Base-by-base conservation (phyloP, 805 yeast genomes). In the Zygoascus bituminiphila region DNA sequence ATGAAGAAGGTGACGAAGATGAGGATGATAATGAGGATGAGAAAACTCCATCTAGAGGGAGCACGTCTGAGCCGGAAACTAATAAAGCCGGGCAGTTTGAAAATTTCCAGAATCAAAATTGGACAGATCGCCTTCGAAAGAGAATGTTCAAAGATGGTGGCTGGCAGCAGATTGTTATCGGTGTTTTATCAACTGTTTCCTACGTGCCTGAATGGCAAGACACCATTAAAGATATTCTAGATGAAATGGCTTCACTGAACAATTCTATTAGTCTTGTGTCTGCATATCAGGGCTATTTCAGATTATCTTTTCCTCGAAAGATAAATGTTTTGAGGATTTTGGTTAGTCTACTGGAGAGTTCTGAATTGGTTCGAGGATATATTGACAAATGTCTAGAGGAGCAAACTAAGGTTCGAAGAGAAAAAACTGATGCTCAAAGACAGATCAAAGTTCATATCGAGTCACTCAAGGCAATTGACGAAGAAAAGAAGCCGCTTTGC, bases 61-160 rank as follows among this genome's bases (percentile, higher is more conserved):
- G 1, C 62, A 58, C 12, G 64, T 64, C 59, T 1, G 50, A 52
- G 21, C 59, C 56, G 9, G 22, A 26, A 1, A 46, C 39, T 7
- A 54, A 56, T 42, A 39, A 52, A 19, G 53, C 57, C 14, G 31
- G 42, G 29, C 44, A 49, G 12, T 57, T 50, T 36, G 41, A 50
- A 23, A 39, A 9, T 4, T 58, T 51, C 43, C 57, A 57, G 37
- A 67, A 47, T 20, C 53, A 49, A 33, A 60, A 51, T 12, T 93
- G 98, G 96, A 77, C 80, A 50, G 94, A 84, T 25, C 71, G 94
- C 37, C 70, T 91, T 17, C 75, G 81, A 12, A 81, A 77, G 48
- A 77, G 96, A 47, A 76, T 77, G 53, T 93, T 85, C 63, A 79
- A 75, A 57, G 88, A 87, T 57, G 95, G 96, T 3, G 79, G 79